These are phyloP conservation scores for Pichia sp. DNA, from an alignment of 1,139 yeast species.

Conservation along the genomic window DNA sequence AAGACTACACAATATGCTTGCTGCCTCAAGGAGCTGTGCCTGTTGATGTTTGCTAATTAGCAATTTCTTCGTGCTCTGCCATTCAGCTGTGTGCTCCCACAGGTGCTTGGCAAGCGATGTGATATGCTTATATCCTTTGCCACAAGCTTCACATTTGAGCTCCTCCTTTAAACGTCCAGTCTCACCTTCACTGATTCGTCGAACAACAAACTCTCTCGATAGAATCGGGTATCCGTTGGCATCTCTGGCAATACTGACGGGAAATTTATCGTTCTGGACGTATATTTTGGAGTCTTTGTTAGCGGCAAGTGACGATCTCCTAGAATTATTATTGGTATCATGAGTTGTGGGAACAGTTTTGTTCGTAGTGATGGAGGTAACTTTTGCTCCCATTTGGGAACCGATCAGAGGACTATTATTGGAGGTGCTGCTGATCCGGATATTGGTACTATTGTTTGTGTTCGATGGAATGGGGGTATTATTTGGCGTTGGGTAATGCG, in stretches of 20 bases:
- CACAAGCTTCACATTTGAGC: slow-evolving; percentile 83
- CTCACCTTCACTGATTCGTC: slow-evolving; percentile 82
- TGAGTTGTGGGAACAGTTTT: slow-evolving; percentile 16
- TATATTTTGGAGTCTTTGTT: neutral
- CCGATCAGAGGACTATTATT: neutral
- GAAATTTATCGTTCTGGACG: slow-evolving; percentile 2
- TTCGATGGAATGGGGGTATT: slow-evolving; percentile 26
- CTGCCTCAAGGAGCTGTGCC: slow-evolving; percentile 84
- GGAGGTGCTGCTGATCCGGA: slow-evolving; percentile 9
- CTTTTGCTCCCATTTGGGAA: neutral
- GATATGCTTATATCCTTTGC: slow-evolving; percentile 83
- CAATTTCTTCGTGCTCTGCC: slow-evolving; percentile 79
- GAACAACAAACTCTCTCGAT: slow-evolving; percentile 70
- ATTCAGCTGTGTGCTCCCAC: slow-evolving; percentile 91
- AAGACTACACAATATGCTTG: slow-evolving; percentile 79
- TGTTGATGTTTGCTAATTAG: slow-evolving; percentile 87
- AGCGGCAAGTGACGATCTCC: neutral
- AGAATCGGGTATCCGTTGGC: slow-evolving; percentile 35
- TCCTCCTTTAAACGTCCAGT: slow-evolving; percentile 79
- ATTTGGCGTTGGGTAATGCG: slow-evolving; percentile 28
- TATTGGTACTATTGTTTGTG: neutral
- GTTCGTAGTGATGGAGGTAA: neutral
- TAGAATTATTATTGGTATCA: slow-evolving; percentile 5
- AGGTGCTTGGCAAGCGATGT: slow-evolving; percentile 71
- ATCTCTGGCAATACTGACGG: slow-evolving; percentile 12